Evolutionary conservation across 345 rosid species (phyloP).

Genomic region (Lagerstroemia speciosa): DNA sequence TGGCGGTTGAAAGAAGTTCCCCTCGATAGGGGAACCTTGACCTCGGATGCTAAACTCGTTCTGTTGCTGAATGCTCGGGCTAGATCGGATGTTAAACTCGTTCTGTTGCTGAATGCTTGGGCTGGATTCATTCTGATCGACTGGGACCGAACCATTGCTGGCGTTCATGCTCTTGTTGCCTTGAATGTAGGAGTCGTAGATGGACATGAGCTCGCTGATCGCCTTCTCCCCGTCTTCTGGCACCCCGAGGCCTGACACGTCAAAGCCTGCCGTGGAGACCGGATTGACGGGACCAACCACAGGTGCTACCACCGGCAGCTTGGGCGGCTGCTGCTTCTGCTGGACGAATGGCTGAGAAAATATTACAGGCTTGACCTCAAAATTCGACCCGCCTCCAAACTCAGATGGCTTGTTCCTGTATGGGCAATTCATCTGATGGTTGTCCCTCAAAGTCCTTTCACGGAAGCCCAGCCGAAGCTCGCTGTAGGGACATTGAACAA

Average conservation of each 20-base stretch:
- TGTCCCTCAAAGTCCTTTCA: conserved; percentile 68
- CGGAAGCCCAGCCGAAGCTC: conserved; percentile 50
- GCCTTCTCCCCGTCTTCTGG: conserved; percentile 91
- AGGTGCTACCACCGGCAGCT: conserved; percentile 33
- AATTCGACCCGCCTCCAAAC: conserved; percentile 41
- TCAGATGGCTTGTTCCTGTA: conserved; percentile 34
- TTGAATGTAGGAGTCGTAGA: conserved; percentile 58
- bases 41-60: conserved; percentile 32
- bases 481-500: conserved; percentile 53
- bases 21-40: conserved; percentile 40
- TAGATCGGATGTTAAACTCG: conserved; percentile 32
- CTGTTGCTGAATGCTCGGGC: conserved; percentile 48
- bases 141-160: conserved; percentile 23
- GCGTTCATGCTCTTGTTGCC: conserved; percentile 32
- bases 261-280: conserved; percentile 27
- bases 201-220: conserved; percentile 78
- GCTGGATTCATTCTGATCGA: conserved; percentile 33
- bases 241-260: conserved; percentile 64
- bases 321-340: conserved; percentile 36
- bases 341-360: conserved; percentile 42
- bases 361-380: conserved; percentile 77
- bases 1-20: conserved; percentile 42
- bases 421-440: conserved; percentile 66
- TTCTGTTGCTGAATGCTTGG: conserved; percentile 52
- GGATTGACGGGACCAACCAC: conserved; percentile 21